Percentiles rank a stretch among this genome's conserved stretches.
Conservation (phyloP, 805 yeast species). For the Saccharomycodes ludwigii region DNA sequence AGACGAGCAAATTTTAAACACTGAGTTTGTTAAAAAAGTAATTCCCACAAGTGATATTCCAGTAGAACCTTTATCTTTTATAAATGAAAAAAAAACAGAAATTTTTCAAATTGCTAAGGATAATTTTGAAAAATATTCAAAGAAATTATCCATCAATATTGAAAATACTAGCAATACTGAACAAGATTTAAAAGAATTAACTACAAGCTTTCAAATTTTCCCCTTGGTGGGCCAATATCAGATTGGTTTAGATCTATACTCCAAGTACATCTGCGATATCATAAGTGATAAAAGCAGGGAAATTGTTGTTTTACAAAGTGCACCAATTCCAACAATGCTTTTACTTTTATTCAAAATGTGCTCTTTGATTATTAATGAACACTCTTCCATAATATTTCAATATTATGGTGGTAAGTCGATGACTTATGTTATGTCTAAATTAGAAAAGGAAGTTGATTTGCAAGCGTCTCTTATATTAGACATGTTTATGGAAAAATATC, state of each 20-base stretch:
- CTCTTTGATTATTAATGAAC: constrained; percentile 76
- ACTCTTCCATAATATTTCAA: constrained; percentile 60
- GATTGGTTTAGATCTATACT: constrained; percentile 67
- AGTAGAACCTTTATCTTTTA: constrained; percentile 50
- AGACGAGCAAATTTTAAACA: constrained; percentile 32
- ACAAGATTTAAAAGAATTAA: constrained; percentile 55
- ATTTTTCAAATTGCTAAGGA: constrained; percentile 43
- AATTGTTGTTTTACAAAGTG: constrained; percentile 36
- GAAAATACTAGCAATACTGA: constrained; percentile 8
- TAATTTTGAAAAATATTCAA: constrained; percentile 64
- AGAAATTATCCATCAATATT: constrained; percentile 6
- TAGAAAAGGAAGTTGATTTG: constrained; percentile 84
- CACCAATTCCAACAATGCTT: constrained; percentile 44
- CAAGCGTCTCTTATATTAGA: constrained; percentile 84
- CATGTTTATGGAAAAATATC: constrained; percentile 67
- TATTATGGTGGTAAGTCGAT: constrained; percentile 60
- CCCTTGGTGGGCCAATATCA: constrained; percentile 70
- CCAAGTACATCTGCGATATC: constrained; percentile 75
- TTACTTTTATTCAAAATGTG: constrained; percentile 71
- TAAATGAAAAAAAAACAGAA: constrained; percentile 46
- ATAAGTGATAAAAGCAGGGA: constrained; percentile 68
- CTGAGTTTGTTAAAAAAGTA: constrained; percentile 63
- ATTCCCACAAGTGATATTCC: constrained; percentile 85
- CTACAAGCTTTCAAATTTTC: constrained; percentile 73
- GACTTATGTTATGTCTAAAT: constrained; percentile 51